A percentile compares a stretch with the other conserved stretches of the same genome.
These are phyloP conservation scores for Kentomonas sorsogonicus DNA, from an alignment of 208 protist genomes.

Conservation along the genomic window DNA sequence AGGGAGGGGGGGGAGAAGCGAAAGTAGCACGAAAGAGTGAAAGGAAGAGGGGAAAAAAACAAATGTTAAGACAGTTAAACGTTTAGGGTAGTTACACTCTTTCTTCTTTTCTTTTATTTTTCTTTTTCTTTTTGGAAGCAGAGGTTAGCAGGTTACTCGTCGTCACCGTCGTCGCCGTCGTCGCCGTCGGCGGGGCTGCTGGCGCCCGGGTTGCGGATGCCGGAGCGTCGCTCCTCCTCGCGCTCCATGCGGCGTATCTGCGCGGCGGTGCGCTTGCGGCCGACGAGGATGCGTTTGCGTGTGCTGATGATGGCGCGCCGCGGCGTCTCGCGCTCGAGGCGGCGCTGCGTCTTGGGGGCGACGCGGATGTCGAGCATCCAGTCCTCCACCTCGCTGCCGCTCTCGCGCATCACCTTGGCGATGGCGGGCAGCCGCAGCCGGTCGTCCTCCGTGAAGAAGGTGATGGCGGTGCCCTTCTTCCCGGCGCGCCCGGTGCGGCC, in stretches of 20 bases:
- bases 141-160: neutral
- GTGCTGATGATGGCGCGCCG: slow-evolving; percentile 86
- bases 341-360: slow-evolving; percentile 41
- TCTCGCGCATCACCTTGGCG: slow-evolving; percentile 88
- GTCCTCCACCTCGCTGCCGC: slow-evolving; percentile 90
- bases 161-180: neutral
- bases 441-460: slow-evolving; percentile 96
- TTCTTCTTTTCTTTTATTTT: neutral
- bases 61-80: neutral
- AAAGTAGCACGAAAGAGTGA: neutral
- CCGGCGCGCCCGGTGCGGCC: slow-evolving; percentile 90
- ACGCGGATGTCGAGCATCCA: slow-evolving; percentile 93
- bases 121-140: neutral
- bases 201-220: too few species aligned
- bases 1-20: neutral
- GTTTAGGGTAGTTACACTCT: too few species aligned
- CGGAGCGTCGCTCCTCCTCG: slow-evolving; percentile 33
- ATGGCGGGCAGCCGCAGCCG: slow-evolving; percentile 82
- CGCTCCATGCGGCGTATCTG: slow-evolving; percentile 66
- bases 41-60: neutral
- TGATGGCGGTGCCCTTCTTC: slow-evolving; percentile 89
- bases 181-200: neutral
- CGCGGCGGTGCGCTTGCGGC: slow-evolving; percentile 59
- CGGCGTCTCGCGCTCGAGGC: slow-evolving; percentile 67
- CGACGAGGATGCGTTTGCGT: slow-evolving; percentile 75